phyloP scores from a whole-genome alignment of 768 basidiomycete genomes.

The Cystofilobasidium bisporidii region DNA sequence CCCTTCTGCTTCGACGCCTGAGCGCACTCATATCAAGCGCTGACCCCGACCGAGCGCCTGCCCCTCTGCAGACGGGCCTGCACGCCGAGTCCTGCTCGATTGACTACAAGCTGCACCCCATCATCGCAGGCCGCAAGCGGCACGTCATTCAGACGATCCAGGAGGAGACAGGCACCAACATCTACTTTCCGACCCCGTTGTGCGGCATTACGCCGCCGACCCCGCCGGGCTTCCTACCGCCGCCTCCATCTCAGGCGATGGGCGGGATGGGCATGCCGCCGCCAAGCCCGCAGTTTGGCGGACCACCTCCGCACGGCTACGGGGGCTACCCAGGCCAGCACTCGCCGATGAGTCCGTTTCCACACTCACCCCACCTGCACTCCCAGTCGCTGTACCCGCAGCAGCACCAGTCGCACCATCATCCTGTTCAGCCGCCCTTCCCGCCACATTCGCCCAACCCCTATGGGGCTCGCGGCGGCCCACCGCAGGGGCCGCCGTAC shows the following conservation, averaged over 20 bases:
- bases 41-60: background rate
- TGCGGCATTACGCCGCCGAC: conserved; percentile 57
- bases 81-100: conserved; percentile 87
- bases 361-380: background rate
- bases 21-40: too few species aligned
- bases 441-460: conserved; percentile 8
- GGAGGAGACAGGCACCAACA: conserved; percentile 94
- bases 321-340: background rate
- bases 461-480: background rate
- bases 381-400: background rate
- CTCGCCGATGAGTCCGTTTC: conserved; percentile 6
- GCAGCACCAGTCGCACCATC: conserved; percentile 9
- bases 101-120: conserved; percentile 85
- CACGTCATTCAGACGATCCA: conserved; percentile 79
- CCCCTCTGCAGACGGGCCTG: conserved; percentile 59
- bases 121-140: conserved; percentile 83
- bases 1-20: background rate
- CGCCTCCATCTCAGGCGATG: background rate
- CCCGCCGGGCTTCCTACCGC: conserved; percentile 9
- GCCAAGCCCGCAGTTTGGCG: background rate
- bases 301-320: background rate
- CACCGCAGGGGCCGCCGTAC: background rate
- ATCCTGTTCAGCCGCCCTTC: too few species aligned
- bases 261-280: background rate
- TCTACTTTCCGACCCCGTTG: conserved; percentile 83